Conservation (phyloP, 176 grass and related monocot species). For the Thinopyrum elongatum region DNA sequence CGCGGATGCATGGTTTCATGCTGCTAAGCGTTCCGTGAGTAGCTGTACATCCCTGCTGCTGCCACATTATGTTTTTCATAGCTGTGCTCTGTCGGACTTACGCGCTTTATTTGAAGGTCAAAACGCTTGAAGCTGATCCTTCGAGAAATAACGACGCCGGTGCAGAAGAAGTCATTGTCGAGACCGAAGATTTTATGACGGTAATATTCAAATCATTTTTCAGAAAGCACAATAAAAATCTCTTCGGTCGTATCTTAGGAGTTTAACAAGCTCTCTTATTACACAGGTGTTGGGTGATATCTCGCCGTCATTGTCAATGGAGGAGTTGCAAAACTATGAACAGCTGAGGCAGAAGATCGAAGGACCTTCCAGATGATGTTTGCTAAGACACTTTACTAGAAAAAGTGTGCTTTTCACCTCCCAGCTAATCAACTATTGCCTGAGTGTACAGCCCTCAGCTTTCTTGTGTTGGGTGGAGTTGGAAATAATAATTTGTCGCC, state of each 20-base stretch:
- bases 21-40: conserved; percentile 76
- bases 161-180: conserved; percentile 58
- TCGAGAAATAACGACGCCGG: conserved; percentile 45
- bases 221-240: not conserved
- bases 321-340: conserved; percentile 63
- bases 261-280: conserved; percentile 2
- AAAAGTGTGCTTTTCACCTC: no score
- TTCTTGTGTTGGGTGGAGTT: not conserved
- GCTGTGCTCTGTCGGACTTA: not conserved
- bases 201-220: conserved; percentile 36
- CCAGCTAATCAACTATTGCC: no score
- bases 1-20: conserved; percentile 97
- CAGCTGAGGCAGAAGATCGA: conserved; percentile 65
- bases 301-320: conserved; percentile 63
- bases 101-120: conserved; percentile 33
- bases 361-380: conserved; percentile 60
- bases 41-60: not conserved
- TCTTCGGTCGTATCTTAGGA: not conserved
- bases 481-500: not conserved
- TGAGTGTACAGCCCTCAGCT: no score
- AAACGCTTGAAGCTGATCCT: conserved; percentile 39
- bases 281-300: conserved; percentile 67
- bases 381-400: no score
- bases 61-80: not conserved
- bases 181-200: conserved; percentile 76